A percentile compares a stretch with the other conserved stretches of the same genome.
These are phyloP conservation scores for Quillaja saponaria DNA, from an alignment of 306 rosid species.

Conservation along the genomic window DNA sequence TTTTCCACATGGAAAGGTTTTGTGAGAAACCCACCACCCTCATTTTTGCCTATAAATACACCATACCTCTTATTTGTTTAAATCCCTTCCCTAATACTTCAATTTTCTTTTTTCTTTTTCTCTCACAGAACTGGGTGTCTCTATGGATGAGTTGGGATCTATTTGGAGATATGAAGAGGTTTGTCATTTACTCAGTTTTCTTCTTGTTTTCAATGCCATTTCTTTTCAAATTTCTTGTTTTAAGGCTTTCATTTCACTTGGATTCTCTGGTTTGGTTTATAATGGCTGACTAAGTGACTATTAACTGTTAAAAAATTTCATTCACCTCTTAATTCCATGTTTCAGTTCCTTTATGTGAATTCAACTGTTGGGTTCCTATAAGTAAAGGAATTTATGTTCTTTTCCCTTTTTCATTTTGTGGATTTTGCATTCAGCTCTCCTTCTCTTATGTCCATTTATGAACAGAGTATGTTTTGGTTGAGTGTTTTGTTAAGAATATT, in stretches of 20 bases:
- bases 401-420: background rate
- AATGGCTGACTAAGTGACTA: background rate
- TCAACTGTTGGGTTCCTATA: slow-evolving; percentile 3
- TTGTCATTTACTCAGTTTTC: slow-evolving; percentile 29
- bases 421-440: too few species aligned
- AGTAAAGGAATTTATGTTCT: background rate
- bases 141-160: slow-evolving; percentile 60
- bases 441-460: too few species aligned
- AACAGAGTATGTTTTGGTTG: too few species aligned
- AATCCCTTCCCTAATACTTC: slow-evolving; percentile 27
- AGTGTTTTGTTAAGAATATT: slow-evolving; percentile 8
- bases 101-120: slow-evolving; percentile 1
- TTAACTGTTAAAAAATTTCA: slow-evolving; percentile 12
- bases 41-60: slow-evolving; percentile 47
- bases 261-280: slow-evolving; percentile 9
- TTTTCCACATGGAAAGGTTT: slow-evolving; percentile 35
- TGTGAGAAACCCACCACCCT: slow-evolving; percentile 28
- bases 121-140: slow-evolving; percentile 9
- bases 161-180: slow-evolving; percentile 62
- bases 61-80: slow-evolving; percentile 8
- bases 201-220: background rate
- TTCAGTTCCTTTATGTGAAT: slow-evolving; percentile 1
- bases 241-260: background rate
- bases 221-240: slow-evolving; percentile 24
- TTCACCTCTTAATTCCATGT: slow-evolving; percentile 15